Evolutionary conservation across 345 rosid species (phyloP).

Genomic region (Trapa incisa): DNA sequence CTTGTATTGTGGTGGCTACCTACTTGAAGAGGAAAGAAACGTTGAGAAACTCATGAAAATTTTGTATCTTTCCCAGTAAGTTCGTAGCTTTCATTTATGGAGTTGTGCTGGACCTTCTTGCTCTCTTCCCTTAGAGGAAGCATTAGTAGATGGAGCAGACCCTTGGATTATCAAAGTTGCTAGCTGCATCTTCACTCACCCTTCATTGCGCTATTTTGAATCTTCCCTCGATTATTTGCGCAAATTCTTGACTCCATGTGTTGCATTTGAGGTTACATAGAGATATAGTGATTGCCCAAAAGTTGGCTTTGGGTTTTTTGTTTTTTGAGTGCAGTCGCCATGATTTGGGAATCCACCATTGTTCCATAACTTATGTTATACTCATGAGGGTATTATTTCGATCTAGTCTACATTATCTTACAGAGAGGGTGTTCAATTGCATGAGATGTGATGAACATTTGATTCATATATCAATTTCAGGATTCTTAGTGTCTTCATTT

Average conservation of each 20-base stretch:
- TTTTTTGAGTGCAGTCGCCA: slow-evolving; percentile 46
- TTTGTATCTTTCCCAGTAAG: slow-evolving; percentile 5
- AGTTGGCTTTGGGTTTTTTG: slow-evolving; percentile 37
- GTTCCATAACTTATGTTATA: slow-evolving; percentile 41
- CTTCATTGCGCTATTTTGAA: slow-evolving; percentile 22
- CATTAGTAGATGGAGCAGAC: slow-evolving; percentile 22
- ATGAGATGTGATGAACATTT: slow-evolving; percentile 68
- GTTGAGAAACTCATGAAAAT: slow-evolving; percentile 2
- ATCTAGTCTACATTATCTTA: slow-evolving; percentile 43
- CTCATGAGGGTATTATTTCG: slow-evolving; percentile 54
- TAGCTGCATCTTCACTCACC: slow-evolving; percentile 36
- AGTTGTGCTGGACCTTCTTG: slow-evolving; percentile 32
- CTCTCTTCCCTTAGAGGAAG: slow-evolving; percentile 18
- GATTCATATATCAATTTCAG: slow-evolving; percentile 28
- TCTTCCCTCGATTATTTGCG: slow-evolving; percentile 41
- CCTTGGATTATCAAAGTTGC: slow-evolving; percentile 73
- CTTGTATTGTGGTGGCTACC: background rate
- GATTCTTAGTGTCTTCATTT: slow-evolving; percentile 40
- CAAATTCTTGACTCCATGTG: slow-evolving; percentile 39
- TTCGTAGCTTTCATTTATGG: slow-evolving; percentile 19
- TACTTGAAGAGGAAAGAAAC: slow-evolving; percentile 22
- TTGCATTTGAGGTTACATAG: slow-evolving; percentile 53
- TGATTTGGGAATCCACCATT: slow-evolving; percentile 39
- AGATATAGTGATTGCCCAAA: slow-evolving; percentile 34
- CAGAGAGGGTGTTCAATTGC: slow-evolving; percentile 30